phyloP scores from a whole-genome alignment of 2,329 filamentous ascomycete species.

The Penicillium sp. region DNA sequence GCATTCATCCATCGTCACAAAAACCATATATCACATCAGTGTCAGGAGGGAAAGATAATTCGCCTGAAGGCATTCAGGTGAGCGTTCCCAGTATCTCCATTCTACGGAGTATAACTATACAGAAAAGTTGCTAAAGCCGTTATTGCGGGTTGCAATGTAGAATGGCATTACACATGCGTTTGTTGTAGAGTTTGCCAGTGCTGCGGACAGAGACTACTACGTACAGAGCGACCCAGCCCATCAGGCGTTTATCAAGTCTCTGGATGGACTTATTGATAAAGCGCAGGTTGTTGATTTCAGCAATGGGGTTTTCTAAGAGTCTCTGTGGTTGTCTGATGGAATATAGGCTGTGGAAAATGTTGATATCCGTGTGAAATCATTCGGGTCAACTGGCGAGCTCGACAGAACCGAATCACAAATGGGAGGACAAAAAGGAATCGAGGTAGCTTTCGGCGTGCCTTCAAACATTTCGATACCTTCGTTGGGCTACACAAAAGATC shows the following conservation, averaged over 20 bases:
- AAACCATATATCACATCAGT: constrained; percentile 59
- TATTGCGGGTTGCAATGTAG: constrained; percentile 28
- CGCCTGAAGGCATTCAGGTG: constrained; percentile 59
- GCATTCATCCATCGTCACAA: constrained; percentile 57
- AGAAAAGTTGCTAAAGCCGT: not conserved
- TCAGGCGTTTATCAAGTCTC: constrained; percentile 53
- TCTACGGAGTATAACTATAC: not conserved
- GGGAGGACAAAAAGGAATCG: too few species aligned
- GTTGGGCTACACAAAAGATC: too few species aligned
- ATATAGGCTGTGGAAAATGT: too few species aligned
- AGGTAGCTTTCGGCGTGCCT: too few species aligned
- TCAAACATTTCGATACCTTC: too few species aligned
- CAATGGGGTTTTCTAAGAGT: constrained; percentile 20
- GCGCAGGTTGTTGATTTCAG: constrained; percentile 39
- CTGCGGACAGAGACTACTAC: constrained; percentile 66
- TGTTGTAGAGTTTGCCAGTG: constrained; percentile 61
- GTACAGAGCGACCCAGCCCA: constrained; percentile 62
- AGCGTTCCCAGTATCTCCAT: constrained; percentile 6
- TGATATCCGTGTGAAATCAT: too few species aligned
- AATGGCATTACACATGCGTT: constrained; percentile 66
- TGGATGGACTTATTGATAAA: constrained; percentile 33
- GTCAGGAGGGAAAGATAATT: constrained; percentile 60
- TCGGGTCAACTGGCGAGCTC: too few species aligned
- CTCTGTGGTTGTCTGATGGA: too few species aligned
- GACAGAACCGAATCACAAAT: too few species aligned